These are phyloP conservation scores for Syzygium jambos DNA, from an alignment of 345 rosid genomes.

Conservation along the genomic window DNA sequence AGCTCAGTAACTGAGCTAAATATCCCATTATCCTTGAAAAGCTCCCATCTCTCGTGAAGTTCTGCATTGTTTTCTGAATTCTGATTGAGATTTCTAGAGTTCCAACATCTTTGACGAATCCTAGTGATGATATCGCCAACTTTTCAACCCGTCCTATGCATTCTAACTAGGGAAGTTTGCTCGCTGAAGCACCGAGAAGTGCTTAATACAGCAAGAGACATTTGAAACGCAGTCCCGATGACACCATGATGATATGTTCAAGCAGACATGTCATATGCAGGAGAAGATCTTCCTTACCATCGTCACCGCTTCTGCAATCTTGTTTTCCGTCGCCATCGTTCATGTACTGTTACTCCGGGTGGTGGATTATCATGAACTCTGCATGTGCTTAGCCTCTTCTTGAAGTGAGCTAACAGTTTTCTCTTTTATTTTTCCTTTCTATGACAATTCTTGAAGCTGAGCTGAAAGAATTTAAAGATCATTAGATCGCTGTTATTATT, in stretches of 20 bases:
- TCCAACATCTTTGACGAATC: neutral
- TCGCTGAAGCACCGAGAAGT: neutral
- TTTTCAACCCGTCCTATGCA: neutral
- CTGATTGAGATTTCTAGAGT: neutral
- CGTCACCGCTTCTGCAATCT: conserved; percentile 20
- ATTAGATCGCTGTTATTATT: conserved; percentile 8
- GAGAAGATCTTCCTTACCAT: conserved; percentile 23
- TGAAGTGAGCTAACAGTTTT: neutral
- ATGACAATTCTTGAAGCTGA: neutral
- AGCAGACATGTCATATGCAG: neutral
- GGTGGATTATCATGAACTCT: neutral
- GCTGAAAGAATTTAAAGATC: neutral
- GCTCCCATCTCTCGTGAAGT: neutral
- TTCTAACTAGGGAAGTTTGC: neutral
- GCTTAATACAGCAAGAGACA: neutral
- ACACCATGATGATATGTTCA: neutral
- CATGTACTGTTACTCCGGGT: neutral
- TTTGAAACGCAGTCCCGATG: neutral
- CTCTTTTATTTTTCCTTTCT: neutral
- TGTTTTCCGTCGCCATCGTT: conserved; percentile 58
- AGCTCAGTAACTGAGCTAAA: neutral
- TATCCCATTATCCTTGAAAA: neutral
- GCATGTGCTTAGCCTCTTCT: neutral
- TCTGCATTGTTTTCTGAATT: neutral
- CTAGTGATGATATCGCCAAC: neutral